Evolutionary conservation across 805 yeast genomes (phyloP), one percentile per base, ranked within the genome.

Genomic region (Yamadazyma kitorensis): DNA sequence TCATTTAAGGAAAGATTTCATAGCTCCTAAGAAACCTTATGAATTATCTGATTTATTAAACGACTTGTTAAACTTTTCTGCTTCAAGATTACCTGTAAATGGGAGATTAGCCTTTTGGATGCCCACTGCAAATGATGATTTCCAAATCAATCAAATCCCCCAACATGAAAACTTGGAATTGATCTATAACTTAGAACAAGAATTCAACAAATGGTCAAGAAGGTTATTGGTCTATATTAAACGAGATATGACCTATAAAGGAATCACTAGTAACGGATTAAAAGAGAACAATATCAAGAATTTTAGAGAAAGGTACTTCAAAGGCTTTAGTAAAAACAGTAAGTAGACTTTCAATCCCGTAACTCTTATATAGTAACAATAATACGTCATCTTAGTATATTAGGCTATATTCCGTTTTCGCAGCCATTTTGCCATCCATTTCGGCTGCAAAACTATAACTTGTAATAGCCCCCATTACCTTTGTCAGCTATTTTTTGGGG

Each of bases 21-120:
- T 91, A 29, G 95, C 91, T 17, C 94, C 98, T 0, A 91, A 91
- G 54, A 89, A 86, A 56, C 91, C 96, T 1, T 88, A 87, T 52
- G 82, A 84, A 37, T 69, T 93, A 45, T 86, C 85, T 44, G 65
- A 77, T 27, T 64, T 93, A 44, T 63, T 93, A 24, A 86, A 82
- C 47, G 97, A 91, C 53, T 64, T 93, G 23, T 64, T 93, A 25
- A 57, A 68, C 14, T 93, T 83, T 65, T 74, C 95, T 0, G 77
- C 88, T 3, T 66, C 71, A 10, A 74, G 89, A 47, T 67, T 93
- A 34, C 85, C 84, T 0, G 60, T 78, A 2, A 76, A 76, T 6
- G 96, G 97, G 1, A 67, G 98, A 43, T 67, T 93, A 22, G 86
- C 93, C 17, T 89, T 88, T 57, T 93, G 98, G 98, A 86, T 89